Base-by-base conservation (phyloP, 192 early-diverging fungal genomes). In the Entomortierella beljakovae region DNA sequence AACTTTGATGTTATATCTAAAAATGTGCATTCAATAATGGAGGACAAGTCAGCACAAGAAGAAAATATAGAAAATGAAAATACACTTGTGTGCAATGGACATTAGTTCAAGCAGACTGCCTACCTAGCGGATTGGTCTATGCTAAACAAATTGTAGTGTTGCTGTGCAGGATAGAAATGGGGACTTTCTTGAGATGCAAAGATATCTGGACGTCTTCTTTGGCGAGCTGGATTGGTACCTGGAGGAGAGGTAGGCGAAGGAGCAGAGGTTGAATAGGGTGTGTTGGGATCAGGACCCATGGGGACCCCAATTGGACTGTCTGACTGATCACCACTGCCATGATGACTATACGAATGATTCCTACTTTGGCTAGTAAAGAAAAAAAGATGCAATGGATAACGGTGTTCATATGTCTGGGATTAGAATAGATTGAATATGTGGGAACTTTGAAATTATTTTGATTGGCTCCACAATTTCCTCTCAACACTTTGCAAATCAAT, bases 81-180 rank as follows among this genome's bases (percentile, higher is more conserved):
- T n/a, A n/a, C n/a, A n/a, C n/a, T n/a, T n/a, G n/a, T n/a, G n/a
- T n/a, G n/a, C n/a, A n/a, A n/a, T n/a, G n/a, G n/a, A n/a, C n/a
- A n/a, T n/a, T n/a, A 31, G 29, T 28, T 29, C 15, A 37, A 20
- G 8, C 40, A 37, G 33, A 16, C 3, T 23, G 56, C 61, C 51
- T 83, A 86, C 87, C 83, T 76, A 60, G 68, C 81, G 8, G 86
- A 66, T 59, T 82, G 81, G 61, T 93, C 91, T 65, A 90, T 86
- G 61, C 85, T 90, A 75, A 80, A 85, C 2, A 96, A 59, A n/a
- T 87, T 87, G 53, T 85, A 79, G n/a, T 85, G 56, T 48, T 94
- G 93, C 49, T 86, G 84, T 10, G 90, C 91, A 1, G 83, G 70
- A 38, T 82, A 87, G 61, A 96, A 96, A 57, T 91, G 91, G 7